A percentile compares a stretch with the other conserved stretches of the same genome.
phyloP scores from a whole-genome alignment of 2,329 filamentous ascomycete species.

The Alternaria sp. region DNA sequence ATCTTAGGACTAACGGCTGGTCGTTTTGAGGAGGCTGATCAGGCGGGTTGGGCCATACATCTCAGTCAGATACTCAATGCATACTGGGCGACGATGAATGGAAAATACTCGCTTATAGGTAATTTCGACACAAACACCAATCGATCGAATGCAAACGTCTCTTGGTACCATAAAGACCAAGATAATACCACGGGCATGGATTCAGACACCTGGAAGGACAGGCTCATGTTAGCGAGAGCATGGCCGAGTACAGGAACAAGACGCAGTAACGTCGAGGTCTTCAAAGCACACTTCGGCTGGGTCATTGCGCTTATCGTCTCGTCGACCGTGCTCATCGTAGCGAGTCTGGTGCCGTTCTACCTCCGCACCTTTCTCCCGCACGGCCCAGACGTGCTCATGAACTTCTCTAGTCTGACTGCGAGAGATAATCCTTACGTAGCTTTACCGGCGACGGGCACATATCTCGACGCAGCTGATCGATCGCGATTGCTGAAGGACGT shows the following conservation, averaged over 20 bases:
- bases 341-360: neutral
- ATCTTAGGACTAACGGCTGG: no score
- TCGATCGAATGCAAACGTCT: neutral
- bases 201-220: no score
- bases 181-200: no score
- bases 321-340: rapidly evolving
- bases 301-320: neutral
- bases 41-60: no score
- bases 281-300: neutral
- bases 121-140: neutral
- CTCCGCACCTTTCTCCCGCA: neutral
- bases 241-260: neutral
- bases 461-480: neutral
- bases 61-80: neutral
- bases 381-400: neutral
- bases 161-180: neutral
- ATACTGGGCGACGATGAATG: neutral
- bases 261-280: neutral
- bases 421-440: neutral
- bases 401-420: neutral
- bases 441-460: neutral
- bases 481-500: neutral
- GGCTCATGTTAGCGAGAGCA: no score
- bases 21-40: no score
- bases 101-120: neutral